Conservation (phyloP, 2,329 filamentous ascomycete genomes). For the Westerdykella ornata region DNA sequence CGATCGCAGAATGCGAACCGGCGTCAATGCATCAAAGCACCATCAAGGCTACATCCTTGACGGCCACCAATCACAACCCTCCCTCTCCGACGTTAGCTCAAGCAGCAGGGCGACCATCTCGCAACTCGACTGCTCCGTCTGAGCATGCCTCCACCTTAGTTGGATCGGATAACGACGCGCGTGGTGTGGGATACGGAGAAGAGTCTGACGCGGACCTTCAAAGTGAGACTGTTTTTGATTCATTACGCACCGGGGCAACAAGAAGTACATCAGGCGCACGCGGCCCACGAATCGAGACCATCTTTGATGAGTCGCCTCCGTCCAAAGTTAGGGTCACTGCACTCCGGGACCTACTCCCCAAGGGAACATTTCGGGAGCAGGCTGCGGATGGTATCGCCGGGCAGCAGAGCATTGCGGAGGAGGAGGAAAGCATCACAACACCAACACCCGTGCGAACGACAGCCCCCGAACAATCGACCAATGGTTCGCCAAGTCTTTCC, state of each 20-base stretch:
- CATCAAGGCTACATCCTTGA: conserved; percentile 23
- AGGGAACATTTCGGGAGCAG: conserved; percentile 40
- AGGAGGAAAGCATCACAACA: conserved; percentile 46
- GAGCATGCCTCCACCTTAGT: conserved; percentile 59
- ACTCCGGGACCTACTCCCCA: conserved; percentile 45
- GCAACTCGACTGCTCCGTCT: conserved; percentile 51
- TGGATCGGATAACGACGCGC: conserved; percentile 62
- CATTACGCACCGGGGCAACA: conserved; percentile 63
- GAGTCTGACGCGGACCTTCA: conserved; percentile 73
- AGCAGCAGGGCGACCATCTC: conserved; percentile 40
- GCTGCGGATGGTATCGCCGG: conserved; percentile 27
- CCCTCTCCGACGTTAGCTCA: conserved; percentile 31
- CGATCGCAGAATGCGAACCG: conserved; percentile 18
- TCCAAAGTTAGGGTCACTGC: conserved; percentile 40
- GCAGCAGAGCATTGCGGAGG: conserved; percentile 44
- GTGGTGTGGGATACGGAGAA: conserved; percentile 60
- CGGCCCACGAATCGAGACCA: conserved; percentile 65
- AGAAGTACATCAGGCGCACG: conserved; percentile 60
- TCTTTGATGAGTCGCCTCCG: conserved; percentile 70
- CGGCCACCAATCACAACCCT: conserved; percentile 29
- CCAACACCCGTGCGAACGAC: conserved; percentile 39
- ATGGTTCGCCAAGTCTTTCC: conserved; percentile 32
- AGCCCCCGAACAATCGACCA: conserved; percentile 32
- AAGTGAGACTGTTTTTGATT: conserved; percentile 73
- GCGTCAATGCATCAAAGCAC: conserved; percentile 30